Base-by-base conservation (phyloP, 768 basidiomycete species). In the Pilatotrama ljubarskyi region DNA sequence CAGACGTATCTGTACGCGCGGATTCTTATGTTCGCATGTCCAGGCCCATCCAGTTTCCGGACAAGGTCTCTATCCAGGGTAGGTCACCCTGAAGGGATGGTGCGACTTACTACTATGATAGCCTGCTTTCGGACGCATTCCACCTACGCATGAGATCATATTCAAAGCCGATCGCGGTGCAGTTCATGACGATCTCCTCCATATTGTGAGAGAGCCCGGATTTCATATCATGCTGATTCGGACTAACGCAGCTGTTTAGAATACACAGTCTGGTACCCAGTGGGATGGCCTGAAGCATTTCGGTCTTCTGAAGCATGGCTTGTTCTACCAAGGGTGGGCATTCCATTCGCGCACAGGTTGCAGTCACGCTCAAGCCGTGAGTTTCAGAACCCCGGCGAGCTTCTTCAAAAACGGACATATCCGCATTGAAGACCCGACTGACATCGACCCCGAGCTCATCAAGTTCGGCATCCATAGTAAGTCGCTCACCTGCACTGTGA, bases 1-100 rank as follows among this genome's bases (percentile, higher is more conserved):
- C 38, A 8, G 25, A 7, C 1, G 3, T 41, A 2, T 15, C 7
- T 32, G 25, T 18, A 42, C 37, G 14, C 53, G 10, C 4, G 29
- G 4, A 10, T 18, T 22, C 20, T 57, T 25, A 60, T 14, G 13
- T 10, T 26, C 26, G 13, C 10, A 3, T 13, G 25, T 46, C n/a
- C 53, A 87, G 87, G 86, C 86, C 87, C 0, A 65, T 89, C 58
- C 84, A 88, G 56, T 88, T 86, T 62, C 86, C 86, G 2, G 78
- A 77, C 51, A 86, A 82, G 74, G 86, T 85, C 58, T 15, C 69
- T 54, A 7, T 17, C 9, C 11, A 7, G 1, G 11, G 3, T 1
- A n/a, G 17, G 1, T 41, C n/a, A n/a, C n/a, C n/a, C 5, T 24
- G 13, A 14, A n/a, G 3, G 4, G 10, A 26, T 2, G 4, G 17